Evolutionary conservation across 495 filamentous ascomycete species (phyloP).

Genomic region (Neurospora hispaniola): DNA sequence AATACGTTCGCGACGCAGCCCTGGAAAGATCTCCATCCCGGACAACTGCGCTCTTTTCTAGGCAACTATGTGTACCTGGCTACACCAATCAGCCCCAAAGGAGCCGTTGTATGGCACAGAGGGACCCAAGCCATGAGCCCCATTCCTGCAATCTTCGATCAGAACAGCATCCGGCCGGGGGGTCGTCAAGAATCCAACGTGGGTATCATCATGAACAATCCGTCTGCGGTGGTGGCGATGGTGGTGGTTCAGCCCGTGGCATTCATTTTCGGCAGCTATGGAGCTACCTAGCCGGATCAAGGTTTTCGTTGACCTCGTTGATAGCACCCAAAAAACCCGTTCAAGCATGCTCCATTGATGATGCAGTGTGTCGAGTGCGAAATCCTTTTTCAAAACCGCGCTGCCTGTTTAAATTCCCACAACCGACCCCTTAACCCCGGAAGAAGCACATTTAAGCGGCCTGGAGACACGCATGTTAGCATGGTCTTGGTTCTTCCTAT

Average conservation of each 20-base stretch:
- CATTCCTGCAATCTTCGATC: neutral
- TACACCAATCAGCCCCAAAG: neutral
- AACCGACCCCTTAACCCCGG: slow-evolving; percentile 18
- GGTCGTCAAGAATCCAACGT: neutral
- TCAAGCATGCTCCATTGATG: slow-evolving; percentile 27
- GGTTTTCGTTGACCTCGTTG: slow-evolving; percentile 24
- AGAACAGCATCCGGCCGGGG: neutral
- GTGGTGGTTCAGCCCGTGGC: slow-evolving; percentile 19
- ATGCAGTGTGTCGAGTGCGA: slow-evolving; percentile 27
- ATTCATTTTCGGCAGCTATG: slow-evolving; percentile 26
- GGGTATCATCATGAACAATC: neutral
- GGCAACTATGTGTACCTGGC: neutral
- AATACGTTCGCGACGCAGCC: neutral
- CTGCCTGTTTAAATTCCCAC: slow-evolving; percentile 23
- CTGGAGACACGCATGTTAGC: slow-evolving; percentile 15
- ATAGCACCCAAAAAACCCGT: slow-evolving; percentile 25
- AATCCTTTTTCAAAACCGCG: slow-evolving; percentile 25
- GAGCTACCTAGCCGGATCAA: slow-evolving; percentile 26
- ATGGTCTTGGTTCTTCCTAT: neutral
- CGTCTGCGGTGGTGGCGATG: neutral
- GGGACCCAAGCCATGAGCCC: neutral
- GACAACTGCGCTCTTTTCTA: neutral
- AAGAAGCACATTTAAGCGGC: slow-evolving; percentile 19
- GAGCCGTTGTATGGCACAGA: neutral
- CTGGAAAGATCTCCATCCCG: neutral